Evolutionary conservation across 2,329 filamentous ascomycete species (phyloP).

Genomic region (Colletotrichum plurivorum): DNA sequence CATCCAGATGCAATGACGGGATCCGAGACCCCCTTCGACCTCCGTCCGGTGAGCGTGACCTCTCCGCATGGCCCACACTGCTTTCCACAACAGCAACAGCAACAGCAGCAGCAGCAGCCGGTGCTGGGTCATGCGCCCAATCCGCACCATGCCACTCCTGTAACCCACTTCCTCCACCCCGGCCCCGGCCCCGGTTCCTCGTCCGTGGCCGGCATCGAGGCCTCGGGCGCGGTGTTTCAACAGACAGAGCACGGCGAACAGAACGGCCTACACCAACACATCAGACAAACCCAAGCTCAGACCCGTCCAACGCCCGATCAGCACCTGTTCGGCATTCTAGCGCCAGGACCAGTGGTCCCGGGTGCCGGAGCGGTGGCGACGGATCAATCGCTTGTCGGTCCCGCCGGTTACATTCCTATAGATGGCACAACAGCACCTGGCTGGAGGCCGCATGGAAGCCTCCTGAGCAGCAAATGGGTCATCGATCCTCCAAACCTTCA

Average conservation of each 20-base stretch:
- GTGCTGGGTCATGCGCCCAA: constrained; percentile 8
- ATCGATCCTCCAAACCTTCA: constrained; percentile 77
- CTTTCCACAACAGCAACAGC: constrained; percentile 45
- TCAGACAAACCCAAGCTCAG: constrained; percentile 1
- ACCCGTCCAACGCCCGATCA: constrained; percentile 43
- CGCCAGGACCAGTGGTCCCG: constrained; percentile 50
- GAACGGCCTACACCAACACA: constrained; percentile 26
- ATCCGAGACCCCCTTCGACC: constrained; percentile 23
- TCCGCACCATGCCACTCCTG: constrained; percentile 11
- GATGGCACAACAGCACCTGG: constrained; percentile 36
- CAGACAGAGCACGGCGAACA: constrained; percentile 9
- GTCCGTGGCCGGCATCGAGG: constrained; percentile 21
- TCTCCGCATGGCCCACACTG: constrained; percentile 28
- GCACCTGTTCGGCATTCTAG: constrained; percentile 63
- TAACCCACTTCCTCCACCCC: constrained; percentile 39
- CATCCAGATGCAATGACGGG: constrained; percentile 24
- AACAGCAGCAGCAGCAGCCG: constrained; percentile 33
- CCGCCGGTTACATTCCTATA: constrained; percentile 35
- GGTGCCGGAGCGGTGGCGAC: constrained; percentile 50
- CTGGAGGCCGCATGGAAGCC: constrained; percentile 59
- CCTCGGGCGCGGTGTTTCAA: constrained; percentile 17
- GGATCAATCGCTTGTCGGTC: constrained; percentile 54
- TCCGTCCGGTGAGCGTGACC: constrained; percentile 19
- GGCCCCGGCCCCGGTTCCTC: constrained; percentile 28
- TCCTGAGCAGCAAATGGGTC: constrained; percentile 70